Evolutionary conservation across 2,329 filamentous ascomycete genomes (phyloP).

Genomic region (Plenodomus lindquistii): DNA sequence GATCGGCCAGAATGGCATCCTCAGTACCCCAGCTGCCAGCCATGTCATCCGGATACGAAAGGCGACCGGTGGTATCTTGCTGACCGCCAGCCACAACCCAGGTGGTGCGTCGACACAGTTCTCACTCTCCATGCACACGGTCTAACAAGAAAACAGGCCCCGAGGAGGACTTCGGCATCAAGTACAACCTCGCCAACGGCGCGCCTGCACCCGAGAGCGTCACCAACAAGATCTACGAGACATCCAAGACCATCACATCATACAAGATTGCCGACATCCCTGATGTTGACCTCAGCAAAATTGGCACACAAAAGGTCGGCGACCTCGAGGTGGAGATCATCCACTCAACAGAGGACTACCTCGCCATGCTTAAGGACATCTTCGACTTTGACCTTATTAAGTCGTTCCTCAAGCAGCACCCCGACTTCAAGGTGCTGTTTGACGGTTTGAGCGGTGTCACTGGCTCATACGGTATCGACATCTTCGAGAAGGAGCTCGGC

Average conservation of each 20-base stretch:
- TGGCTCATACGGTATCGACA: conserved; percentile 89
- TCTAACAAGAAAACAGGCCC: conserved; percentile 63
- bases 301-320: conserved; percentile 85
- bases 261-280: conserved; percentile 92
- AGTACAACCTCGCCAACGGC: conserved; percentile 97
- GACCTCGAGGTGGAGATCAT: conserved; percentile 91
- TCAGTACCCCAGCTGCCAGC: conserved; percentile 94
- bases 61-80: conserved; percentile 92
- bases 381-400: conserved; percentile 98
- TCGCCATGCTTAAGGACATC: conserved; percentile 95
- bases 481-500: conserved; percentile 92
- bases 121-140: neutral
- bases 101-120: conserved; percentile 67
- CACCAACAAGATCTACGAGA: conserved; percentile 96
- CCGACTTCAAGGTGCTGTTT: conserved; percentile 95
- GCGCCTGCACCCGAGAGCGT: conserved; percentile 94
- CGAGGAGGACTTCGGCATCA: conserved; percentile 96
- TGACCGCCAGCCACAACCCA: conserved; percentile 98
- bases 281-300: conserved; percentile 78
- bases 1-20: conserved; percentile 93
- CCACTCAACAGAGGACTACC: conserved; percentile 89
- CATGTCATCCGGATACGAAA: conserved; percentile 94
- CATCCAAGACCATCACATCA: conserved; percentile 83
- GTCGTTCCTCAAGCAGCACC: conserved; percentile 83
- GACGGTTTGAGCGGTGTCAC: conserved; percentile 94